These are phyloP conservation scores for Curvularia lunata DNA, from an alignment of 2,329 filamentous ascomycete genomes.

Conservation along the genomic window DNA sequence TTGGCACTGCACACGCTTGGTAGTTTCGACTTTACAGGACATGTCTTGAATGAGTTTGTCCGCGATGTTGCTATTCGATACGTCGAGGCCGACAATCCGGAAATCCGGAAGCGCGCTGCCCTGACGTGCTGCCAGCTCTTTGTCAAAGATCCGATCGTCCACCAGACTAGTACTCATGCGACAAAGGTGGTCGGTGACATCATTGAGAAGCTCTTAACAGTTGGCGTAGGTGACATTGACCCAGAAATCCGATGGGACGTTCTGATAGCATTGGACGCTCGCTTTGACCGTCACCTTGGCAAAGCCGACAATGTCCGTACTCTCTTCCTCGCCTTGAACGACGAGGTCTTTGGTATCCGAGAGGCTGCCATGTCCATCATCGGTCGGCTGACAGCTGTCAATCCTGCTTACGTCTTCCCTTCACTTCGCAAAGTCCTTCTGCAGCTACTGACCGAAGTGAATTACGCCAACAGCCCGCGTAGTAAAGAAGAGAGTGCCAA, in stretches of 20 bases:
- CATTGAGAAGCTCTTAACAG: constrained; percentile 93
- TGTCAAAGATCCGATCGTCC: constrained; percentile 94
- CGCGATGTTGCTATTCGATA: constrained; percentile 98
- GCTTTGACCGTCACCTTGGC: constrained; percentile 95
- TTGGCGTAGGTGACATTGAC: constrained; percentile 89
- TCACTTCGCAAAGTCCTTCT: constrained; percentile 93
- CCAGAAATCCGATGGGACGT: constrained; percentile 88
- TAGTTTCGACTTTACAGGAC: constrained; percentile 91
- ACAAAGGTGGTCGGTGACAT: constrained; percentile 98
- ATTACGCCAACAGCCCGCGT: constrained; percentile 90
- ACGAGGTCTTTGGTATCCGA: constrained; percentile 89
- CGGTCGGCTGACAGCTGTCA: constrained; percentile 85
- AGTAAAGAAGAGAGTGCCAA: constrained; percentile 98
- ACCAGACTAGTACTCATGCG: constrained; percentile 95
- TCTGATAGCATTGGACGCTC: constrained; percentile 83
- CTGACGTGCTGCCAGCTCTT: constrained; percentile 98
- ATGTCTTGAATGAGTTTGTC: constrained; percentile 97
- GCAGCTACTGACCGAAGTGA: constrained; percentile 93
- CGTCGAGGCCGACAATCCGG: constrained; percentile 92
- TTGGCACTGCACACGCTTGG: constrained; percentile 92
- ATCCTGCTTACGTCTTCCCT: constrained; percentile 97
- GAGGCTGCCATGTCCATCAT: constrained; percentile 97
- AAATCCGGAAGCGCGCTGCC: constrained; percentile 91
- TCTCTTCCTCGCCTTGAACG: constrained; percentile 92
- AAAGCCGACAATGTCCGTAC: constrained; percentile 98